Conservation (phyloP, 768 basidiomycete species). For the Auriscalpium microsporum region DNA sequence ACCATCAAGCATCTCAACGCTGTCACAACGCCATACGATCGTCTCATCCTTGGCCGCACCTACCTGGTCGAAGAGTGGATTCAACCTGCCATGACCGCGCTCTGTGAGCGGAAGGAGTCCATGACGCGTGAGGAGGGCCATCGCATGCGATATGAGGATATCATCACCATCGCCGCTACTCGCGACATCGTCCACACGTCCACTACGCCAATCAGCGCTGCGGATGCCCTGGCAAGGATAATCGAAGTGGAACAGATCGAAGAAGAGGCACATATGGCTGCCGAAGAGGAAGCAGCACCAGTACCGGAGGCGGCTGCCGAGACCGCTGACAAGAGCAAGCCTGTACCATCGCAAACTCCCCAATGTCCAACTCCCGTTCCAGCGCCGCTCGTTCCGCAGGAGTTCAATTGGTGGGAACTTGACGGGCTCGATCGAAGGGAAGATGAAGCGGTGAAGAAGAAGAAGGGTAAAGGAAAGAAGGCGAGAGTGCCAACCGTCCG, state of each 20-base stretch:
- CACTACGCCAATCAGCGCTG: background rate
- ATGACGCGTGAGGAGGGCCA: constrained; percentile 3
- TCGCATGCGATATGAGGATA: constrained; percentile 3
- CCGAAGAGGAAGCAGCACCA: background rate
- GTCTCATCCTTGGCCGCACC: constrained; percentile 1
- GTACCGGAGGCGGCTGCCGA: background rate
- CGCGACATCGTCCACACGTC: constrained; percentile 1
- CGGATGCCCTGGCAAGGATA: background rate
- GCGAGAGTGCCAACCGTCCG: too few relatives aligned
- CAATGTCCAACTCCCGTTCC: background rate
- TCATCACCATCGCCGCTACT: constrained; percentile 2
- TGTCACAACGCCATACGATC: background rate
- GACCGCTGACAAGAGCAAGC: background rate
- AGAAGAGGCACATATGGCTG: background rate
- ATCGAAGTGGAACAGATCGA: background rate
- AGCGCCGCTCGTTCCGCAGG: background rate
- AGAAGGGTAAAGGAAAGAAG: too few relatives aligned
- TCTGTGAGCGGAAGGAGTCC: constrained; percentile 1
- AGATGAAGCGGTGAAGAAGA: too few relatives aligned
- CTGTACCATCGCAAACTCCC: background rate
- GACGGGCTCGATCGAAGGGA: too few relatives aligned
- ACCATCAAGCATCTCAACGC: background rate
- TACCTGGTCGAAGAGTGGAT: constrained; percentile 4
- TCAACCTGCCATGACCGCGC: background rate
- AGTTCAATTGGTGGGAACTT: too few relatives aligned